Percentiles rank a stretch among this genome's conserved stretches.
Evolutionary conservation across 192 early-diverging fungal genomes (phyloP).

Genomic region (Coemansia sp.): DNA sequence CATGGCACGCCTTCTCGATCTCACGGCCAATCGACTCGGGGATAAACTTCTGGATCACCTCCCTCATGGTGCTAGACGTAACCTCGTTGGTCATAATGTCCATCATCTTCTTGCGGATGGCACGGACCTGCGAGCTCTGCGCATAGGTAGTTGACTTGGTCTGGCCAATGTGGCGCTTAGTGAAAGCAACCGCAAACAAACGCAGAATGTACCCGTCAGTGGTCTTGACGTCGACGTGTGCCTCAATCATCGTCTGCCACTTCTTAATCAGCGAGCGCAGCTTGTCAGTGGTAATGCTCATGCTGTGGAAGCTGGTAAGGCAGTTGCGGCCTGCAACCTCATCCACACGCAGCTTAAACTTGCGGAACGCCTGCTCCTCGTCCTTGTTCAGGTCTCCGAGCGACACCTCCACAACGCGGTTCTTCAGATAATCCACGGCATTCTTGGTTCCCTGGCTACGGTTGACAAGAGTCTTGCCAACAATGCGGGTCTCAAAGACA

Average conservation of each 20-base stretch:
- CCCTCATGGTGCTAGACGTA: conserved; percentile 86
- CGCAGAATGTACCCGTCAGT: conserved; percentile 99
- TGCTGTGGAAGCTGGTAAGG: conserved; percentile 99
- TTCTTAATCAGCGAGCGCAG: conserved; percentile 99
- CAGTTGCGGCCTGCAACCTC: conserved; percentile 98
- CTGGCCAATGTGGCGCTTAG: conserved; percentile 90
- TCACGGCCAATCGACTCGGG: conserved; percentile 96
- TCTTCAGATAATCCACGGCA: conserved; percentile 95
- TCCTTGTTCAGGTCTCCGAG: conserved; percentile 94
- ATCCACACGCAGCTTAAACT: conserved; percentile 96
- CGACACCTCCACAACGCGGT: conserved; percentile 94
- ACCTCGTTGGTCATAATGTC: conserved; percentile 94
- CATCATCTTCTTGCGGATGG: conserved; percentile 99
- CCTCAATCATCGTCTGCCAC: conserved; percentile 99
- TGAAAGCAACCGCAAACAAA: conserved; percentile 97
- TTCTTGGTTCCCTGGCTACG: conserved; percentile 98
- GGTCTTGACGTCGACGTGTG: conserved; percentile 98
- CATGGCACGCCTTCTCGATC: conserved; percentile 96
- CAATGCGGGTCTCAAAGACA: conserved; percentile 89
- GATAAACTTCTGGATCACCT: conserved; percentile 94
- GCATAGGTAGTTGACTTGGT: conserved; percentile 98
- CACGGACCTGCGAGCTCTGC: conserved; percentile 91
- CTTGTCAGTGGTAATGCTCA: conserved; percentile 99
- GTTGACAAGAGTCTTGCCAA: conserved; percentile 99
- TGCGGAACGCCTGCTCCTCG: conserved; percentile 92